Evolutionary conservation across 768 basidiomycete genomes (phyloP), one percentile per base, ranked within the genome.

Genomic region (Suillus decipiens): DNA sequence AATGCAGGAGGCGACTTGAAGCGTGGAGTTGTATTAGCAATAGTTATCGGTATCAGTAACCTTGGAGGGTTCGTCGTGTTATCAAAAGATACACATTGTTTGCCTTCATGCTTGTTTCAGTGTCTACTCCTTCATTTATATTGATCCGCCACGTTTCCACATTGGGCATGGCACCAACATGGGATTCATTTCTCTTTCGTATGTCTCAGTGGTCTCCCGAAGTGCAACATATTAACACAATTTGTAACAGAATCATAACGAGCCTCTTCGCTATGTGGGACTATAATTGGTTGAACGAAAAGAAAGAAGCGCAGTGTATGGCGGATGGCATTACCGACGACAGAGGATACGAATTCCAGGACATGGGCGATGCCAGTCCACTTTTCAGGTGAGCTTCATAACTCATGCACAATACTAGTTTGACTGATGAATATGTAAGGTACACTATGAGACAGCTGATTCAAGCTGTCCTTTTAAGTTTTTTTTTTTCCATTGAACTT

Each of bases 1-100:
- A 84, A 85, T 58, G 80, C 82, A 0, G 86, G 86, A 24, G 84
- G 86, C 19, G 84, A 85, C 67, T 65, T 83, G 59, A 82, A 83
- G 64, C 78, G 80, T 63, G 86, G 79, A 37, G 78, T 86, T 14
- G 77, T 79, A 12, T 63, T 86, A 39, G 87, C 82, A 5, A 78
- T 84, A 76, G 79, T 86, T 19, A 80, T 83, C 48, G 84, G 84
- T 28, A 37, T 83, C 14, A 84, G 83, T 31, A 87, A 86, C 62
- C 72, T 87, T 9, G 85, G 85, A 63, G 85, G 84, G 68, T 80
- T 59, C 60, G 74, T 50, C 1, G 28, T n/a, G n/a, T 73, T 31
- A 76, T 76, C 39, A 41, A 77, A n/a, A 74, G 3, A 80, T 77
- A 4, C 78, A 36, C 31, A 2, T 7, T 39, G 2, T 28, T 11